Conservation (phyloP, 768 basidiomycete genomes). For the Podaxis pistillaris region DNA sequence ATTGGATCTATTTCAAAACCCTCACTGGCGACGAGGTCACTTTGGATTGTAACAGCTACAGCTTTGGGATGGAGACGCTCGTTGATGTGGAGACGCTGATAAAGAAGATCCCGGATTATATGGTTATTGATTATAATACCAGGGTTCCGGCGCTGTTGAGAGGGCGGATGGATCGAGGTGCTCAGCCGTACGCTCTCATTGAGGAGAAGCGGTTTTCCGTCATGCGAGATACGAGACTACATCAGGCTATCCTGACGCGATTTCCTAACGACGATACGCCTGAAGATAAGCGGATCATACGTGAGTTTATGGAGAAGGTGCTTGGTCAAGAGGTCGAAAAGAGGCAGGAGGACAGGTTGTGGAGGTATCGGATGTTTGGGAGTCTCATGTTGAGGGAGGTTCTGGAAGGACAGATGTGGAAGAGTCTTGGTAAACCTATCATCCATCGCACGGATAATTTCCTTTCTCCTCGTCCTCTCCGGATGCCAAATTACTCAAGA, state of each 20-base stretch:
- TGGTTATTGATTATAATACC: background rate
- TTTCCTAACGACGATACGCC: conserved; percentile 8
- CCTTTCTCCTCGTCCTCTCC: background rate
- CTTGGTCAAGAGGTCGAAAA: conserved; percentile 20
- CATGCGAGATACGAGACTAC: conserved; percentile 26
- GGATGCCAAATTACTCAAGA: background rate
- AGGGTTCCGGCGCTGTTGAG: background rate
- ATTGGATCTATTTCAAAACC: conserved; percentile 49
- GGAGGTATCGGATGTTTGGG: conserved; percentile 11
- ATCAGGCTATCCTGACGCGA: conserved; percentile 16
- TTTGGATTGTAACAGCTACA: conserved; percentile 39
- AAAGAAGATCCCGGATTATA: background rate
- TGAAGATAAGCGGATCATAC: conserved; percentile 18
- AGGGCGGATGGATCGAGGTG: background rate
- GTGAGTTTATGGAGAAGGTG: conserved; percentile 30
- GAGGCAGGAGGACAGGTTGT: conserved; percentile 22
- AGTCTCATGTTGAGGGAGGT: background rate
- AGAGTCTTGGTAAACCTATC: background rate
- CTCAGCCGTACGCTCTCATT: background rate
- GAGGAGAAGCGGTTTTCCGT: conserved; percentile 23
- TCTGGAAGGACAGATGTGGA: background rate
- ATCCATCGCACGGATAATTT: background rate
- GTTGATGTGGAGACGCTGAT: background rate
- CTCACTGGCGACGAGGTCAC: conserved; percentile 37
- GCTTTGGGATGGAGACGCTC: background rate